Evolutionary conservation across 352 stramenopile genomes (phyloP).

Genomic region (Phytophthora sansomeana): DNA sequence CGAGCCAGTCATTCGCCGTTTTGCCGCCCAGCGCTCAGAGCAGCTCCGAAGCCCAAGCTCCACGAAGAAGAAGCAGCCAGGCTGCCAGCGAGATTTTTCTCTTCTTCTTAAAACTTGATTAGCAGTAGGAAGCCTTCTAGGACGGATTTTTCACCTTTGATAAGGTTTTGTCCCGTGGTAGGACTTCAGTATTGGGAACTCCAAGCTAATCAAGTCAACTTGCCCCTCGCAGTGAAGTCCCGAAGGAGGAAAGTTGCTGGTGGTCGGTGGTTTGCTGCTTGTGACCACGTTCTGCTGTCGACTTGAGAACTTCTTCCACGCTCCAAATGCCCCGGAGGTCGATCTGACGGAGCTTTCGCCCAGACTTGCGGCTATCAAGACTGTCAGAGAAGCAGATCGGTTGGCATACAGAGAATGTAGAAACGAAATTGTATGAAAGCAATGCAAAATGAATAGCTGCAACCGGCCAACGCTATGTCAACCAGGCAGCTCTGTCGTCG

Average conservation of each 20-base stretch:
- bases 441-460: constrained; percentile 35
- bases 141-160: too few species aligned
- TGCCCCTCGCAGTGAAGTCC: too few species aligned
- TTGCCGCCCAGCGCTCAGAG: too few species aligned
- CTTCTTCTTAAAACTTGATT: too few species aligned
- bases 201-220: too few species aligned
- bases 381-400: background rate
- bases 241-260: constrained; percentile 40
- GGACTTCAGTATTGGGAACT: too few species aligned
- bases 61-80: too few species aligned
- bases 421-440: constrained; percentile 16
- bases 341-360: constrained; percentile 52
- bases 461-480: background rate
- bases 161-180: too few species aligned
- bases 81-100: too few species aligned
- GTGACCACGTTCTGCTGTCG: constrained; percentile 62
- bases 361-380: constrained; percentile 15
- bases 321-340: constrained; percentile 33
- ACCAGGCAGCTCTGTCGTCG: constrained; percentile 9
- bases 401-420: background rate
- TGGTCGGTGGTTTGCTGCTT: constrained; percentile 45
- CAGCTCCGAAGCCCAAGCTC: too few species aligned
- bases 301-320: constrained; percentile 60
- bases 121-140: too few species aligned
- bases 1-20: too few species aligned